Evolutionary conservation across 495 filamentous ascomycete genomes (phyloP), one percentile per base, ranked within the genome.

Genomic region (Penicillium daleae): DNA sequence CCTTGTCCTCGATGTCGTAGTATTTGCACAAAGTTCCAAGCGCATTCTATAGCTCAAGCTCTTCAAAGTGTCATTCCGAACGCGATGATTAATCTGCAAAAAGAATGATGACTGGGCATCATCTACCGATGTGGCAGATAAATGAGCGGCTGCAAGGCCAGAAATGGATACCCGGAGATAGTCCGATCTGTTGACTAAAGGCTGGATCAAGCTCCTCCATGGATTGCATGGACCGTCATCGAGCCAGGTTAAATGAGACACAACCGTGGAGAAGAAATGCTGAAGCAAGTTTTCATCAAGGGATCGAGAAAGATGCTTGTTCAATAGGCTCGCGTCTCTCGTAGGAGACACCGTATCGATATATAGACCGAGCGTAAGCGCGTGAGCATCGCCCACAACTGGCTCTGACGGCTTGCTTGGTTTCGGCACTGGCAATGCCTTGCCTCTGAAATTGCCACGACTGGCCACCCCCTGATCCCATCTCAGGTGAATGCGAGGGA

Each of bases 81-180:
- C 40, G 27, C 46, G 15, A 19, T 59, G 48, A 21, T 64, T 58
- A 6, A 61, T 48, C 24, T 58, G 57, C 55, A 55, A 42, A 33
- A 48, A 62, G 39, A 40, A 51, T 29, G 42, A 64, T 22, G 49
- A 56, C 51, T 33, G 56, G 31, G 52, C 64, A 26, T 58, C 46
- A 10, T 61, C 66, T 42, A 56, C 3, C 22, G 60, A 62, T 39
- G 65, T 65, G 27, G 63, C 59, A 2, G 61, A 62, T 46, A 70
- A 44, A 59, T 70, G 67, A 31, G 67, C 60, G 4, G 67, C 67
- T 4, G 67, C 64, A 21, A 65, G 59, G 31, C 61, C 56, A 13
- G 64, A 60, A 13, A 70, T 62, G 13, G 64, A 60, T 35, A 67
- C 31, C 19, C 62, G 59, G 10, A 70, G 56, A 49, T 52, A 65